phyloP scores from a whole-genome alignment of 352 stramenopile species.

The Lagenidium sp. region DNA sequence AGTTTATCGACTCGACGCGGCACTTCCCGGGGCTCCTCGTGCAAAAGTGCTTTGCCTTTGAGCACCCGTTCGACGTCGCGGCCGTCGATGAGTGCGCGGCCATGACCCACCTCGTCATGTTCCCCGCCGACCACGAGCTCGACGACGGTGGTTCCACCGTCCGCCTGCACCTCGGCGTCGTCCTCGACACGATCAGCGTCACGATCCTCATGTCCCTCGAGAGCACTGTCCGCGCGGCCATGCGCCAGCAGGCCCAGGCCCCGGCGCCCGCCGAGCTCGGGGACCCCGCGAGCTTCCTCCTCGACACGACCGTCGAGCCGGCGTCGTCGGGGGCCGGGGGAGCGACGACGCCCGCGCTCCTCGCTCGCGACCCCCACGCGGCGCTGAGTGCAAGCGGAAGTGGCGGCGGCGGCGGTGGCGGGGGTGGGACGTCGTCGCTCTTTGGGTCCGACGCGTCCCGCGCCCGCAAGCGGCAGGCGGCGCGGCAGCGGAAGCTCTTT shows the following conservation, averaged over 20 bases:
- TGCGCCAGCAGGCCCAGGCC: constrained; percentile 22
- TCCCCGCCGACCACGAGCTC: constrained; percentile 67
- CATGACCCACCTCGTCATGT: constrained; percentile 70
- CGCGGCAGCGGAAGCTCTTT: constrained; percentile 66
- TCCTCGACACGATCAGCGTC: constrained; percentile 74
- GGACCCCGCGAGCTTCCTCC: constrained; percentile 35
- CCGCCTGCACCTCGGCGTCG: constrained; percentile 69
- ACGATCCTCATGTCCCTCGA: constrained; percentile 80
- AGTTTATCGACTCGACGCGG: constrained; percentile 57
- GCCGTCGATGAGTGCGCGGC: constrained; percentile 45
- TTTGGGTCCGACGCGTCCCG: constrained; percentile 30
- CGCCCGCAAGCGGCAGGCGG: constrained; percentile 39
- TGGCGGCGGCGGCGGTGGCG: background rate
- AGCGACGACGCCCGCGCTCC: constrained; percentile 10
- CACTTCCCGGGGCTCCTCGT: constrained; percentile 63
- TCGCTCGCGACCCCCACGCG: constrained; percentile 28
- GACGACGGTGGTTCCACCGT: constrained; percentile 61
- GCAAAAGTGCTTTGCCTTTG: constrained; percentile 80
- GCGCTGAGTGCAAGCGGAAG: background rate
- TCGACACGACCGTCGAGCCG: constrained; percentile 74
- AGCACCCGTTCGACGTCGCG: constrained; percentile 60
- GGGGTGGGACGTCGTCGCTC: constrained; percentile 12
- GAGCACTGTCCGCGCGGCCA: constrained; percentile 55
- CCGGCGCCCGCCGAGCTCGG: constrained; percentile 16
- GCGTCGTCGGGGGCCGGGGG: background rate